Percentiles rank a stretch among this genome's conserved stretches.
phyloP scores from a whole-genome alignment of 2,329 filamentous ascomycete genomes.

The Zymoseptoria pseudotritici region DNA sequence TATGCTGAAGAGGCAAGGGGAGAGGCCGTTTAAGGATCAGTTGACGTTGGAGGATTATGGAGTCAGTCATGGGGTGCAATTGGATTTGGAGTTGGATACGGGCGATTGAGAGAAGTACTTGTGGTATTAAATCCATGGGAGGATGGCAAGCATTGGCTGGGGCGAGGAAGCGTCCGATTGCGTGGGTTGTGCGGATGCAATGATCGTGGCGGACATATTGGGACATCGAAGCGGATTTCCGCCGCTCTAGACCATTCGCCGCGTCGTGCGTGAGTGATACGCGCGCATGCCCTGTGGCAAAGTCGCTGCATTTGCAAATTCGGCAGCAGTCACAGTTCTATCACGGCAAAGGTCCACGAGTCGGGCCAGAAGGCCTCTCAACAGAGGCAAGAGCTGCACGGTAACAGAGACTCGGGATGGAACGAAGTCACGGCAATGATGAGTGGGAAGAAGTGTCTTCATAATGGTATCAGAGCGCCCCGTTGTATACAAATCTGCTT shows the following conservation, averaged over 20 bases:
- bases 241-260: too few relatives aligned
- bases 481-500: background rate
- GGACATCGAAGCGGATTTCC: too few relatives aligned
- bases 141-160: too few relatives aligned
- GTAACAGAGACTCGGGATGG: background rate
- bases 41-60: slow-evolving; percentile 85
- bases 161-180: background rate
- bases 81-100: slow-evolving; percentile 41
- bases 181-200: background rate
- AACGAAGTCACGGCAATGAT: background rate
- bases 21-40: slow-evolving; percentile 87
- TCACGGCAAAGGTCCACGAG: background rate
- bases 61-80: slow-evolving; percentile 77
- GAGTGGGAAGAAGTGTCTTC: background rate
- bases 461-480: background rate
- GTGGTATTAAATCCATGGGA: too few relatives aligned
- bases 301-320: too few relatives aligned
- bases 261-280: too few relatives aligned
- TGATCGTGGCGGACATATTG: background rate
- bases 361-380: background rate
- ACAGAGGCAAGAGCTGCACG: background rate
- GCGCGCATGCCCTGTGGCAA: too few relatives aligned
- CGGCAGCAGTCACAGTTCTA: background rate
- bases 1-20: slow-evolving; percentile 81
- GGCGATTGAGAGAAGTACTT: slow-evolving; percentile 30